Evolutionary conservation across 75 land plant species (phyloP).

Genomic region (Selaginella tamariscina): DNA sequence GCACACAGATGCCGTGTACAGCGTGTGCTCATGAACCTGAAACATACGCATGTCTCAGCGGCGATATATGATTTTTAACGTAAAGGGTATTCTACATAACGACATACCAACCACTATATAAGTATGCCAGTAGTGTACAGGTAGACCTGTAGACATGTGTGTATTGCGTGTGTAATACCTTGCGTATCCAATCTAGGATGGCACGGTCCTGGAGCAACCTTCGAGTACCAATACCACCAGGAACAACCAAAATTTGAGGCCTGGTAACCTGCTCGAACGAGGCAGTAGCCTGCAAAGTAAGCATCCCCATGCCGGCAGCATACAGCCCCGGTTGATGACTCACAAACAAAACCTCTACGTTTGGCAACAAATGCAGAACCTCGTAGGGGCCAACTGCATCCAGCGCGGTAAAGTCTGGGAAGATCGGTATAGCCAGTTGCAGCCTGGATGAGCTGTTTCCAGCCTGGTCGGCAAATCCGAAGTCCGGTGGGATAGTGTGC

Average conservation of each 20-base stretch:
- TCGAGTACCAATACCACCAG: conserved; percentile 24
- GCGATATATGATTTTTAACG: no score
- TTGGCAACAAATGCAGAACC: conserved; percentile 17
- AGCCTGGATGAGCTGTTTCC: background rate
- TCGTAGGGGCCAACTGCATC: conserved; percentile 32
- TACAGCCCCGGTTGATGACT: conserved; percentile 19
- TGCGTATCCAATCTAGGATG: conserved; percentile 29
- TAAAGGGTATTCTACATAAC: no score
- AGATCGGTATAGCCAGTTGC: conserved; percentile 27
- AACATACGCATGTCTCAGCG: no score
- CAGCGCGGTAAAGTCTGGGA: conserved; percentile 23
- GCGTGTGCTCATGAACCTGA: conserved; percentile 26
- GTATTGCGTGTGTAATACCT: no score
- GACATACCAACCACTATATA: no score
- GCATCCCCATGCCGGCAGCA: conserved; percentile 15
- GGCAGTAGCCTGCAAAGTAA: conserved; percentile 23
- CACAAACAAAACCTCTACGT: conserved; percentile 24
- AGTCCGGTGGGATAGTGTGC: background rate
- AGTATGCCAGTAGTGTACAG: no score
- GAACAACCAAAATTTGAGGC: conserved; percentile 30
- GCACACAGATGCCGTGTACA: conserved; percentile 33
- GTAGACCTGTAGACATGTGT: no score
- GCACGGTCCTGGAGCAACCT: conserved; percentile 16
- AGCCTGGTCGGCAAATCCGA: background rate
- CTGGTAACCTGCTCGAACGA: conserved; percentile 24